phyloP scores from a whole-genome alignment of 257 asterid genomes.

The Fraxinus excelsior region DNA sequence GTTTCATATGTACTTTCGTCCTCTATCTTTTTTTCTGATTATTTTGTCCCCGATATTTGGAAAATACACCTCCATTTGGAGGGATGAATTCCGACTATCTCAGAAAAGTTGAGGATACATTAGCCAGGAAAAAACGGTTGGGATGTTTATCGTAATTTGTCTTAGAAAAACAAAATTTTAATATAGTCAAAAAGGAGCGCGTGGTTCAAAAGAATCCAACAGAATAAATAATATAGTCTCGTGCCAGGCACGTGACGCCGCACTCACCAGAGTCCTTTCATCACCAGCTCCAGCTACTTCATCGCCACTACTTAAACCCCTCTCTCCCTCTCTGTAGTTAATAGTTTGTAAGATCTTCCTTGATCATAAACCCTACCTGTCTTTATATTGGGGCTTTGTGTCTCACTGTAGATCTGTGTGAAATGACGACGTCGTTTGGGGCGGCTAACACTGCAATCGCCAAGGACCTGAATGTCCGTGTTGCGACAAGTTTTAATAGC shows the following conservation, averaged over 20 bases:
- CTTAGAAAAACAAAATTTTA: too few species aligned
- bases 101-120: too few species aligned
- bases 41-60: too few species aligned
- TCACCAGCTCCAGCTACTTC: not conserved
- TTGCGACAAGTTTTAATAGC: slow-evolving; percentile 33
- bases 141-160: too few species aligned
- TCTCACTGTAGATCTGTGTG: not conserved
- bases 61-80: too few species aligned
- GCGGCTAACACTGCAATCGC: slow-evolving; percentile 24
- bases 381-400: not conserved
- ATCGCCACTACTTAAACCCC: not conserved
- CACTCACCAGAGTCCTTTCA: not conserved
- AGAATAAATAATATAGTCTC: not conserved
- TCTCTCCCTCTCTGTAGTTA: not conserved
- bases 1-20: too few species aligned
- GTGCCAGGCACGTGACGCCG: not conserved
- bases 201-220: not conserved
- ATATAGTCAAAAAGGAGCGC: too few species aligned
- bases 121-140: too few species aligned
- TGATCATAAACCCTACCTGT: not conserved
- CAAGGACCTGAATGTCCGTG: slow-evolving; percentile 29
- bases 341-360: not conserved
- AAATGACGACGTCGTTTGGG: slow-evolving; percentile 48
- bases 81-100: too few species aligned
- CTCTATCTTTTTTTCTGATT: too few species aligned